These are phyloP conservation scores for Suillus placidus DNA, from an alignment of 768 basidiomycete species.

Conservation along the genomic window DNA sequence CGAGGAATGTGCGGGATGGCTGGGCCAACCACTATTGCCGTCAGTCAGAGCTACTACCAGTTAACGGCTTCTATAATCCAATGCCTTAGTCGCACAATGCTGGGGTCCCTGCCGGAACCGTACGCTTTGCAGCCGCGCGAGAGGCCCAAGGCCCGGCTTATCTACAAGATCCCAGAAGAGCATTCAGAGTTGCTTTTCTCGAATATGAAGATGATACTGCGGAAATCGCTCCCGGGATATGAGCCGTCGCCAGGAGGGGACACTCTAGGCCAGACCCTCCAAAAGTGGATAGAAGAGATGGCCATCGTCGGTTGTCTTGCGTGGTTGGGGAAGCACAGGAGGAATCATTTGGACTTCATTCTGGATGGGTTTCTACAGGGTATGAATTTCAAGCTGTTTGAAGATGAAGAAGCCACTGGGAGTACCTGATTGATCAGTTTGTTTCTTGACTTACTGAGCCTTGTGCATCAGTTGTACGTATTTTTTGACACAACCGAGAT, in stretches of 20 bases:
- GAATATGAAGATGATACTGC: slow-evolving; percentile 10
- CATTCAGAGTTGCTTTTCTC: slow-evolving; percentile 7
- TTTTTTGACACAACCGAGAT: neutral
- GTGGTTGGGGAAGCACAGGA: slow-evolving; percentile 16
- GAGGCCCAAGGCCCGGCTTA: slow-evolving; percentile 9
- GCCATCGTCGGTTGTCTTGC: slow-evolving; percentile 11
- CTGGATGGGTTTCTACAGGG: neutral
- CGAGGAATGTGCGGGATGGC: neutral
- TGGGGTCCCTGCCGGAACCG: neutral
- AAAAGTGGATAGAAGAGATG: slow-evolving; percentile 10
- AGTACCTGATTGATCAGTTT: neutral
- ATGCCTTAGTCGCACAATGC: neutral
- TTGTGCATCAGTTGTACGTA: neutral
- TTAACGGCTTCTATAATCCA: neutral
- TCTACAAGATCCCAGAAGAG: slow-evolving; percentile 4
- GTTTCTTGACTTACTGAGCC: neutral
- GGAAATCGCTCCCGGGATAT: neutral
- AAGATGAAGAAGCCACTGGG: slow-evolving; percentile 1
- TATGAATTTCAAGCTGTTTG: neutral
- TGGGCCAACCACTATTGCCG: neutral
- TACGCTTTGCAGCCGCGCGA: neutral
- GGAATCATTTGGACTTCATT: slow-evolving; percentile 1
- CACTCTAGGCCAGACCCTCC: neutral
- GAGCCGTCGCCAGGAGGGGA: slow-evolving; percentile 5
- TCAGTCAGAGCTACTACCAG: neutral